Evolutionary conservation across 2,329 filamentous ascomycete species (phyloP).

Genomic region (Aspergillus pseudoglaucus): DNA sequence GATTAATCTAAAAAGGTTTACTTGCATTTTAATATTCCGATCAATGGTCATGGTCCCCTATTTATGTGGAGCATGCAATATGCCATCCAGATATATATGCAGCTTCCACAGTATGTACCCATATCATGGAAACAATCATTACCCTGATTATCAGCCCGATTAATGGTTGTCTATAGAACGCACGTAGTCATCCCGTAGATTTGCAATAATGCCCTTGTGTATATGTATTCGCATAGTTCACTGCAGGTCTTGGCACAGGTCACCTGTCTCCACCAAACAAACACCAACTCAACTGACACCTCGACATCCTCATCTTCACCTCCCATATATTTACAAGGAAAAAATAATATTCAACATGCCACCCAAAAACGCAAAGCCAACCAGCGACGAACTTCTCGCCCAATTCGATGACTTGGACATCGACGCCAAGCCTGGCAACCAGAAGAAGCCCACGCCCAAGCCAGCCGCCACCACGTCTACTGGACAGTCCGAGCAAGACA

Average conservation of each 20-base stretch:
- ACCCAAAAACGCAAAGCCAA: constrained; percentile 34
- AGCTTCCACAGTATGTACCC: no score
- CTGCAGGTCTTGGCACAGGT: constrained; percentile 20
- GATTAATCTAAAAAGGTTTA: no score
- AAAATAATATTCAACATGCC: constrained; percentile 18
- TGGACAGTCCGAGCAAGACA: constrained; percentile 56
- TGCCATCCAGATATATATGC: no score
- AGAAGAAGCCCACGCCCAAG: constrained; percentile 8
- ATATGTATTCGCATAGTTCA: neutral
- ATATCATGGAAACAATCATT: no score
- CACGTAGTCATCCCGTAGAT: neutral
- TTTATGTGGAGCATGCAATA: no score
- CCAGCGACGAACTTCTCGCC: constrained; percentile 45
- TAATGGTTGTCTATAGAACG: no score
- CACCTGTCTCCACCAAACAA: constrained; percentile 13
- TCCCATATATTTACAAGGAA: constrained; percentile 1
- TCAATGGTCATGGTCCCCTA: no score
- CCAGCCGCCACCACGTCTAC: constrained; percentile 13
- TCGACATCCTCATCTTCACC: constrained; percentile 8
- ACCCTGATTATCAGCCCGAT: no score
- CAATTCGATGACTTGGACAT: constrained; percentile 44
- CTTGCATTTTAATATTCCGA: no score
- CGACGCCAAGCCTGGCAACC: constrained; percentile 26
- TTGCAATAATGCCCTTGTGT: neutral
- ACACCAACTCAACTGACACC: neutral